Conservation (phyloP, 1,139 yeast species). For the Diutina neorugosa region DNA sequence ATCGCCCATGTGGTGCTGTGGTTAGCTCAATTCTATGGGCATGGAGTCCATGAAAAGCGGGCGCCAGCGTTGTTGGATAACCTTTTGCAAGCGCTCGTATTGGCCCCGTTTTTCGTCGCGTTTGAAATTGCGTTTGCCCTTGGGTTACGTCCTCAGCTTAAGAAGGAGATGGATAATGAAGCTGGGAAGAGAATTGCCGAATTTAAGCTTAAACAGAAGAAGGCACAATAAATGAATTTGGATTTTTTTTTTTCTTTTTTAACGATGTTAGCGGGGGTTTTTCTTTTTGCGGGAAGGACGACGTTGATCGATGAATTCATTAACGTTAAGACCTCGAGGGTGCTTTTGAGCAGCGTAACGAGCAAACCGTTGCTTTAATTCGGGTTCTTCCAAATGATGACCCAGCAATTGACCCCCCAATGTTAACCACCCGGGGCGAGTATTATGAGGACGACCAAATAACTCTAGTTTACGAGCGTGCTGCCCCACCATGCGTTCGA, state of each 20-base stretch:
- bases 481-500: conserved; percentile 70
- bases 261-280: not conserved
- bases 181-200: conserved; percentile 22
- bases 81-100: conserved; percentile 68
- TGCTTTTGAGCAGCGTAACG: not conserved
- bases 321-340: not conserved
- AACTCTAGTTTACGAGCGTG: conserved; percentile 72
- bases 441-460: conserved; percentile 78
- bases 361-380: not conserved
- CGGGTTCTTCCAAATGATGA: not conserved
- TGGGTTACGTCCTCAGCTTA: conserved; percentile 48
- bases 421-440: conserved; percentile 79
- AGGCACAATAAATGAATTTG: not conserved
- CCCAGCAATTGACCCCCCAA: conserved; percentile 1
- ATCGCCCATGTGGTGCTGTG: conserved; percentile 45
- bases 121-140: conserved; percentile 62
- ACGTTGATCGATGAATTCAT: not conserved
- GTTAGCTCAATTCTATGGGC: conserved; percentile 86
- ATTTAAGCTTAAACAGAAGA: not conserved
- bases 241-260: no score
- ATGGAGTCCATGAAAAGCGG: conserved; percentile 66
- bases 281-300: not conserved
- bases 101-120: conserved; percentile 84
- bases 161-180: conserved; percentile 39
- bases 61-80: conserved; percentile 86